Percentiles rank a stretch among this genome's conserved stretches.
phyloP scores from a whole-genome alignment of 208 protist species.

The Leishmania turanica region DNA sequence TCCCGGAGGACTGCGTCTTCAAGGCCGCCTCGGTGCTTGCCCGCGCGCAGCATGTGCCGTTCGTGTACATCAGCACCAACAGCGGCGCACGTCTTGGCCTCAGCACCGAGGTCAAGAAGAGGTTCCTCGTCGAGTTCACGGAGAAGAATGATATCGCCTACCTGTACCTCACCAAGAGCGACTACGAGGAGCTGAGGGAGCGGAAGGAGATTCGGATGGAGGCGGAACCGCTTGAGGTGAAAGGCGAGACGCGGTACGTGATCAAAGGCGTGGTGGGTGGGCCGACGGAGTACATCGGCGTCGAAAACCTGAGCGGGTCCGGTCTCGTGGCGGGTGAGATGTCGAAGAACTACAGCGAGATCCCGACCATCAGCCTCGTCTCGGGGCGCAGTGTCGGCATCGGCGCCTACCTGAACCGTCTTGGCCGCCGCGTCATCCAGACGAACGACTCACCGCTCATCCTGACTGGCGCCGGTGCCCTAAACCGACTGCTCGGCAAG shows the following conservation, averaged over 20 bases:
- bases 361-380: constrained; percentile 97
- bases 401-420: constrained; percentile 97
- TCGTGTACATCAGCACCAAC: constrained; percentile 98
- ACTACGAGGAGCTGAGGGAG: constrained; percentile 76
- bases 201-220: constrained; percentile 49
- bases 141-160: constrained; percentile 91
- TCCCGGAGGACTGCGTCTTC: constrained; percentile 96
- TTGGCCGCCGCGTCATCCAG: constrained; percentile 97
- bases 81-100: constrained; percentile 97
- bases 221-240: constrained; percentile 40
- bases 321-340: constrained; percentile 98
- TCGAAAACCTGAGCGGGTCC: constrained; percentile 98
- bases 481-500: constrained; percentile 95
- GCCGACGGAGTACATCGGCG: constrained; percentile 94
- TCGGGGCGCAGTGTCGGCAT: constrained; percentile 98
- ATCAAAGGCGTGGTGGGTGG: constrained; percentile 94
- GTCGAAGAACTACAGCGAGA: constrained; percentile 95
- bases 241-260: constrained; percentile 79
- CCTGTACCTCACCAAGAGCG: constrained; percentile 93
- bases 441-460: constrained; percentile 94
- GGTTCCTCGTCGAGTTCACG: constrained; percentile 93
- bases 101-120: constrained; percentile 91
- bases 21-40: constrained; percentile 84
- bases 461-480: constrained; percentile 94
- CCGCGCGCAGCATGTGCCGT: constrained; percentile 88